Percentiles rank a stretch among this genome's conserved stretches.
These are phyloP conservation scores for Diaporthe citriasiana DNA, from an alignment of 2,329 filamentous ascomycete genomes.

Conservation along the genomic window DNA sequence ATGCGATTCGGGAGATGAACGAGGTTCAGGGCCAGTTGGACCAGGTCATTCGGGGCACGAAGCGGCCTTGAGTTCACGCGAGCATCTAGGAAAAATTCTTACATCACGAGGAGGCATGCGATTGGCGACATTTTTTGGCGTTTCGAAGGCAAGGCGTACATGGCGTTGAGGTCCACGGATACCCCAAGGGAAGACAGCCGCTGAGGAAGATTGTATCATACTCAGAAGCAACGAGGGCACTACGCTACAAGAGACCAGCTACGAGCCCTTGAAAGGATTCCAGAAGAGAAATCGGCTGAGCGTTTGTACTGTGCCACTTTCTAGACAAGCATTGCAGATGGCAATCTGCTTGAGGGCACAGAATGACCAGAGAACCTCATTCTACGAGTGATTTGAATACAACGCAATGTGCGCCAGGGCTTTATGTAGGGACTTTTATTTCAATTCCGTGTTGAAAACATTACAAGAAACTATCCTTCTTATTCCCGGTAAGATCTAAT, in stretches of 20 bases:
- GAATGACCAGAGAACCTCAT: background rate
- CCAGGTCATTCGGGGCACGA: slow-evolving; percentile 70
- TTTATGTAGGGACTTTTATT: background rate
- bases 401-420: background rate
- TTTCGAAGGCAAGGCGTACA: slow-evolving; percentile 22
- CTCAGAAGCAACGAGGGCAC: background rate
- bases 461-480: background rate
- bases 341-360: background rate
- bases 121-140: slow-evolving; percentile 1
- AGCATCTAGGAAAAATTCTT: background rate
- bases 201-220: background rate
- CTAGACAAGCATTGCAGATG: background rate
- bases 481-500: background rate
- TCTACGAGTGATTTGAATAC: background rate
- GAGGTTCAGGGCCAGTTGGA: slow-evolving; percentile 73
- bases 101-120: background rate
- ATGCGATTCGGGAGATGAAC: slow-evolving; percentile 75
- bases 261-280: too few relatives aligned
- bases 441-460: background rate
- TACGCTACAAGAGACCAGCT: background rate
- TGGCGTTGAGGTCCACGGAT: slow-evolving; percentile 35
- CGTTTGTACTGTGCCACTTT: background rate
- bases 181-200: slow-evolving; percentile 19
- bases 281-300: background rate
- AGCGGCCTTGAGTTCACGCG: slow-evolving; percentile 63